Conservation (phyloP, 768 basidiomycete species). For the Sistotremastrum suecicum region DNA sequence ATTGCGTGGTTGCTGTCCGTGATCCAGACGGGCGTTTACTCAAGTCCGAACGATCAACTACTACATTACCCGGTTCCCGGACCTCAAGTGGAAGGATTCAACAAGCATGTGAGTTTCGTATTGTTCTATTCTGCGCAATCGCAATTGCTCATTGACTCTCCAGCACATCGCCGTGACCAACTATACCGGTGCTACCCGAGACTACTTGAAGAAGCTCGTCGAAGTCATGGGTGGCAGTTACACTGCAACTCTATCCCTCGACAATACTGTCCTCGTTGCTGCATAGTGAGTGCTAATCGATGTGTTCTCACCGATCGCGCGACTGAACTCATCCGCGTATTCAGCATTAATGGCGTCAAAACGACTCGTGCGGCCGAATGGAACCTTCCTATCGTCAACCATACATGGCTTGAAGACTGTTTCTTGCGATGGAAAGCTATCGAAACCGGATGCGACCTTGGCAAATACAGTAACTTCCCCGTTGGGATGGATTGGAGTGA, state of each 20-base stretch:
- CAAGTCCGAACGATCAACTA: constrained; percentile 57
- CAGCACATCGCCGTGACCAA: constrained; percentile 79
- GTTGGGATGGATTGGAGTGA: constrained; percentile 49
- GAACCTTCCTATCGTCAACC: constrained; percentile 81
- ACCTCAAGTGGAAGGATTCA: constrained; percentile 42
- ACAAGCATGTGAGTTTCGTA: constrained; percentile 38
- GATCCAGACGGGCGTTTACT: constrained; percentile 43
- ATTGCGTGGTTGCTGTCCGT: constrained; percentile 77
- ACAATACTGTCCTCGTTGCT: constrained; percentile 72
- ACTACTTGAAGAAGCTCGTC: constrained; percentile 80
- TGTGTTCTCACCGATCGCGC: not conserved
- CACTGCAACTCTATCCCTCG: constrained; percentile 65
- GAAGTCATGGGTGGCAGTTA: constrained; percentile 62
- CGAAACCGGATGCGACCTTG: constrained; percentile 32
- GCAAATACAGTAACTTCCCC: constrained; percentile 60
- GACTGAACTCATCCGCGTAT: constrained; percentile 8
- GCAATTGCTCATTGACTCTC: not conserved
- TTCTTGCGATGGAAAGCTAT: constrained; percentile 66
- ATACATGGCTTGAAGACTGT: constrained; percentile 86
- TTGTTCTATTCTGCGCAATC: not conserved
- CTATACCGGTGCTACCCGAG: constrained; percentile 74
- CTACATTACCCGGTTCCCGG: constrained; percentile 76
- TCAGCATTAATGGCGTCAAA: constrained; percentile 33
- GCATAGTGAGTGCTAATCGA: constrained; percentile 45
- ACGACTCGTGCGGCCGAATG: constrained; percentile 60